phyloP scores from a whole-genome alignment of 2,329 filamentous ascomycete genomes.

The Botrytis byssoidea region DNA sequence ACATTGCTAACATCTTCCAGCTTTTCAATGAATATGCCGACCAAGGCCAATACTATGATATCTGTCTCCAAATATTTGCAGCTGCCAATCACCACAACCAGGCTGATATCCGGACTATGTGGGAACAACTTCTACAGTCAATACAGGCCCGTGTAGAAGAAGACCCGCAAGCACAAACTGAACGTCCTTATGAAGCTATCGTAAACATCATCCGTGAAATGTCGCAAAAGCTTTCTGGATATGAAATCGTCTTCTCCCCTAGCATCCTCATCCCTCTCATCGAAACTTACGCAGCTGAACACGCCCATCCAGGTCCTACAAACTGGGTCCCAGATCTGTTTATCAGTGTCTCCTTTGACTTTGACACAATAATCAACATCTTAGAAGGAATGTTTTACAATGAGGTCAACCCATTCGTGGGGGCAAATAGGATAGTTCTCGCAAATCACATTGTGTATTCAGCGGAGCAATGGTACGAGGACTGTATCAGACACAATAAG shows the following conservation, averaged over 20 bases:
- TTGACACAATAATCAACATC: constrained; percentile 59
- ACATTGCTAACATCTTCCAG: constrained; percentile 44
- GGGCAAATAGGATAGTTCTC: constrained; percentile 54
- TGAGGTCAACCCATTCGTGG: constrained; percentile 63
- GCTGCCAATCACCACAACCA: constrained; percentile 87
- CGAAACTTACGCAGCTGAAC: constrained; percentile 60
- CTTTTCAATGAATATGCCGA: constrained; percentile 94
- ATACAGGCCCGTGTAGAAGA: constrained; percentile 54
- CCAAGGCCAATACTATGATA: constrained; percentile 87
- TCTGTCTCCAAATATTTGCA: constrained; percentile 90
- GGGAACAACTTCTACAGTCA: constrained; percentile 76
- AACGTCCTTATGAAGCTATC: constrained; percentile 68
- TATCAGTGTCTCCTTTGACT: constrained; percentile 59
- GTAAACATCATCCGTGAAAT: constrained; percentile 62
- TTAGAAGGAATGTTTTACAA: constrained; percentile 67
- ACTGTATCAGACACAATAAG: constrained; percentile 53
- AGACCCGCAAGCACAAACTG: constrained; percentile 41
- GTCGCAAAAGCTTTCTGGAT: constrained; percentile 62
- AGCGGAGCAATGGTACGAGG: constrained; percentile 58
- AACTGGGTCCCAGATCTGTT: constrained; percentile 58
- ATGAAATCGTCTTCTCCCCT: constrained; percentile 66
- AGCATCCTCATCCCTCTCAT: constrained; percentile 59
- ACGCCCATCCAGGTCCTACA: constrained; percentile 52
- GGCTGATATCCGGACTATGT: constrained; percentile 78
- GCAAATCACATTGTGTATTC: constrained; percentile 62